Percentiles rank a stretch among this genome's conserved stretches.
phyloP scores from a whole-genome alignment of 177 flowering plant species.

The Vitis hybrid region DNA sequence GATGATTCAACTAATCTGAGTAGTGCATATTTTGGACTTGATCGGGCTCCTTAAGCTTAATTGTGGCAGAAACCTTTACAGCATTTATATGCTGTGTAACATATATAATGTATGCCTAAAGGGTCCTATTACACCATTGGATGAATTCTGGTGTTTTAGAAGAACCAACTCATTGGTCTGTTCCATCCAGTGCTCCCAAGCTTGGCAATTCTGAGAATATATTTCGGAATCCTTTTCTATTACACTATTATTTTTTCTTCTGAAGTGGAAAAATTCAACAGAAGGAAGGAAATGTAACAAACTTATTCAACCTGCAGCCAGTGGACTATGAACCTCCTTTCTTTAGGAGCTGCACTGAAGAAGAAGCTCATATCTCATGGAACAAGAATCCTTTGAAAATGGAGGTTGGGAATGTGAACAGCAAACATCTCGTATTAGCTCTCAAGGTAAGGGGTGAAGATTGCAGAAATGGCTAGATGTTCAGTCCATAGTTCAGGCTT shows the following conservation, averaged over 20 bases:
- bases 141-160: background rate
- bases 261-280: too few relatives aligned
- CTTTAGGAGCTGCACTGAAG: conserved; percentile 75
- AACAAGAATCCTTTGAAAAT: conserved; percentile 69
- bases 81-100: background rate
- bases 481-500: background rate
- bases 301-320: conserved; percentile 58
- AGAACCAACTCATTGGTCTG: background rate
- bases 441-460: conserved; percentile 57
- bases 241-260: too few relatives aligned
- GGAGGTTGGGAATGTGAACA: conserved; percentile 96
- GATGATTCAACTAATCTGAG: background rate
- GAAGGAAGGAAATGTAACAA: background rate
- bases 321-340: conserved; percentile 94
- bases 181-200: background rate
- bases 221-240: background rate
- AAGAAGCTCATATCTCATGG: conserved; percentile 78
- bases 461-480: background rate
- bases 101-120: background rate
- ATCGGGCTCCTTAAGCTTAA: background rate
- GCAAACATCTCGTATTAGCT: conserved; percentile 87
- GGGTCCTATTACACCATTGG: background rate
- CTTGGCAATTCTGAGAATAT: too few relatives aligned
- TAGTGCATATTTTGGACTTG: background rate
- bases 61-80: background rate